Base-by-base conservation (phyloP, 2,329 filamentous ascomycete genomes). In the Sordariomycetes sp. region DNA sequence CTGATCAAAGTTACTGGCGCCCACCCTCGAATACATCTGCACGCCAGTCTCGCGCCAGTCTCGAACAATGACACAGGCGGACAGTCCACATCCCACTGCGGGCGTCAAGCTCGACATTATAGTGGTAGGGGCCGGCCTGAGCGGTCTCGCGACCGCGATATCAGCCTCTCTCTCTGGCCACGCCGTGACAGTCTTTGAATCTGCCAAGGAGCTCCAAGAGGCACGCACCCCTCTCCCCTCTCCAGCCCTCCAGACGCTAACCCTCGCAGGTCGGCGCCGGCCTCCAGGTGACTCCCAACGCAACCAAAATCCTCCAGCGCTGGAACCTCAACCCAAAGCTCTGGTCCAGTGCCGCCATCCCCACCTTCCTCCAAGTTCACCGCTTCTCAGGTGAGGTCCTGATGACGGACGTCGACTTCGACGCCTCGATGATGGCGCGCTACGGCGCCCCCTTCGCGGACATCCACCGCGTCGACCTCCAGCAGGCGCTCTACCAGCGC, bases 381-480 rank as follows among this genome's bases (percentile, higher is more conserved):
- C 71, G 78, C 22, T 85, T 80, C 64, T 70, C 75, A 5, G 76
- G 78, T 17, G 59, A 67, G 65, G 68, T 76, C 0, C 67, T 83
- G 1, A 77, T 76, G 0, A 67, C 74, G 13, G 77, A 83, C 36
- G 67, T 72, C 1, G 62, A 72, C n/a, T 85, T 82, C 59, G 66
- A 78, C 59, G 64, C 70, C 24, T 76, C 78, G 24, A 81, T 82
- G 58, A 72, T 74, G 7, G 64, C 66, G 2, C 78, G 76, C 60
- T 85, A 85, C 61, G 69, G 69, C 13, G 76, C 79, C 0, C 81
- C 81, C 0, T 84, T 83, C 61, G 68, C 77, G 45, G 78, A 82
- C 56, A 65, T 84, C n/a, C 67, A 69, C 54, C 65, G 67, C 22
- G 67, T 65, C 20, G 67, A 70, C 50, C 65, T 69, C 8, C 65